A percentile compares a stretch with the other conserved stretches of the same genome.
Conservation (phyloP, 2,329 filamentous ascomycete species). For the Talaromyces albobiverticillius region DNA sequence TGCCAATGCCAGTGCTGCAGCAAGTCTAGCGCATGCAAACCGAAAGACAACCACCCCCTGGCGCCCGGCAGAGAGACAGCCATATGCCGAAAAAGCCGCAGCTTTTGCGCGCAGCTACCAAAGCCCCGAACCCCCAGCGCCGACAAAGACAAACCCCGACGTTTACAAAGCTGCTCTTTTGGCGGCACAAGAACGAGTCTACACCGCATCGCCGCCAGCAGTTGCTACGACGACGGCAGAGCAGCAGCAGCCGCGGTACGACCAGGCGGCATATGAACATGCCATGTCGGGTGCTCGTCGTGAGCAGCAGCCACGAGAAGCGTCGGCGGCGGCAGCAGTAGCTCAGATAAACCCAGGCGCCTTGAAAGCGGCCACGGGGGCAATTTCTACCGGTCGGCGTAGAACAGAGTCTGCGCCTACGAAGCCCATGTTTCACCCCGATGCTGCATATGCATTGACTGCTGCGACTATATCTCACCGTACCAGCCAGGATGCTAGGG, state of each 20-base stretch:
- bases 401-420: conserved; percentile 63
- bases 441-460: conserved; percentile 58
- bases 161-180: conserved; percentile 73
- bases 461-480: conserved; percentile 69
- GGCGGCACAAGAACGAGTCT: conserved; percentile 44
- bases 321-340: conserved; percentile 26
- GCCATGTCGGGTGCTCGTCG: conserved; percentile 25
- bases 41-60: conserved; percentile 52
- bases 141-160: conserved; percentile 59
- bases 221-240: neutral
- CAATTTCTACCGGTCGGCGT: conserved; percentile 64
- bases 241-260: conserved; percentile 17
- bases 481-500: conserved; percentile 31
- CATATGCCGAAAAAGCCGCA: conserved; percentile 60
- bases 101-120: conserved; percentile 60
- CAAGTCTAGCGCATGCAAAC: conserved; percentile 69
- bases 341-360: conserved; percentile 62
- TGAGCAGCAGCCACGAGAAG: conserved; percentile 46
- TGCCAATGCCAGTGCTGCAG: conserved; percentile 70
- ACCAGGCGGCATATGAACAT: conserved; percentile 62
- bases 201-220: conserved; percentile 16
- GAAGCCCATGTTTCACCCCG: conserved; percentile 46
- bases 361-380: conserved; percentile 71
- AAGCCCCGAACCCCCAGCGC: conserved; percentile 21
- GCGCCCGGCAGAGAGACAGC: conserved; percentile 65